Evolutionary conservation across 176 grass and related monocot genomes (phyloP), one percentile per base, ranked within the genome.

Genomic region (Cenchrus purpureus): DNA sequence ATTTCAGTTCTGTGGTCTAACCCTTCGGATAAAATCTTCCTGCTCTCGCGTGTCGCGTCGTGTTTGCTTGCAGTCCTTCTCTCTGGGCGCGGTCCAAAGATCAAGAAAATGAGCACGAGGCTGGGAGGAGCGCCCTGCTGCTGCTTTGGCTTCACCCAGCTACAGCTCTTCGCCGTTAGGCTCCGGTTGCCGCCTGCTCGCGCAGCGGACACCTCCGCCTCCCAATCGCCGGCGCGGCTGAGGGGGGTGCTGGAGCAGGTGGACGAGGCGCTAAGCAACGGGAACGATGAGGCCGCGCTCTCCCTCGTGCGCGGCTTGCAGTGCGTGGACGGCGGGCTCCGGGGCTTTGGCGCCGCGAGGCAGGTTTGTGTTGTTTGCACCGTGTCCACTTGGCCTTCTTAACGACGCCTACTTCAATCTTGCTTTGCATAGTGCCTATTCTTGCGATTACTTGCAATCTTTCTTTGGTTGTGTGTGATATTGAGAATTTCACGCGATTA

Each of bases 221-320:
- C 83, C 9, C 56, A 82, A 72, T 45, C 88, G 16, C 42, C 56
- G 22, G 37, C 48, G 64, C 64, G 31, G 28, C 52, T 76, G 78
- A 82, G 71, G 71, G 71, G 31, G 44, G 71, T 90, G 72, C 82
- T 98, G 19, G 75, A 85, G 73, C 74, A 85, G 86, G 85, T 98
- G n/a, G 91, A 95, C 82, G 85, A 90, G 82, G 76, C 88, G 48
- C 91, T 95, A 8, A 80, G 67, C 17, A 87, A 84, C 64, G 89
- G 91, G 25, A 86, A 93, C 77, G 95, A 98, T 57, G 83, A 65
- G 87, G 76, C 84, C 5, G 89, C 90, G 12, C 85, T 98, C 19
- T 84, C 95, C 63, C 89, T 98, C 34, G 85, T 88, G 15, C 88
- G 88, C 67, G 45, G 77, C 46, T 82, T 84, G 19, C 87, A 85